Conservation (phyloP, 495 filamentous ascomycete species). For the Penicillium cataractarum region DNA sequence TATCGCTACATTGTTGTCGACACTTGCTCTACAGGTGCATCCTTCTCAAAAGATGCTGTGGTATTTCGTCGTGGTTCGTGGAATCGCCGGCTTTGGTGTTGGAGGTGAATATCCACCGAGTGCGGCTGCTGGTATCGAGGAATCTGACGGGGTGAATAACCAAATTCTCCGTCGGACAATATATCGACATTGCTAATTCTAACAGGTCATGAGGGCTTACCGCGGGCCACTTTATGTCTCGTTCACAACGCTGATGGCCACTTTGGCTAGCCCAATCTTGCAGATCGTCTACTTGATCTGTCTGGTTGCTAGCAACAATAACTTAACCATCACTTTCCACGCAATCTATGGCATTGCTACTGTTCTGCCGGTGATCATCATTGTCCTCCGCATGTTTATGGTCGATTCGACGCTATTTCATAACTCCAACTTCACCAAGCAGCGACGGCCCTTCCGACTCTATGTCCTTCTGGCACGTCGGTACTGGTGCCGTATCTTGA, state of each 20-base stretch:
- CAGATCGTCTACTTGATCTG: conserved; percentile 41
- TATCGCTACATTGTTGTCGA: conserved; percentile 39
- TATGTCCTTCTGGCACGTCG: conserved; percentile 33
- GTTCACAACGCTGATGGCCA: conserved; percentile 44
- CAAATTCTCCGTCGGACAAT: neutral
- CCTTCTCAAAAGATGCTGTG: conserved; percentile 40
- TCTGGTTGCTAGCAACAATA: conserved; percentile 38
- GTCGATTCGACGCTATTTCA: conserved; percentile 39
- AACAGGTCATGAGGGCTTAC: conserved; percentile 29
- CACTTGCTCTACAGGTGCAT: conserved; percentile 37
- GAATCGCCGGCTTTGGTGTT: conserved; percentile 39
- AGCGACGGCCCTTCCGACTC: conserved; percentile 23
- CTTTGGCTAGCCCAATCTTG: conserved; percentile 34
- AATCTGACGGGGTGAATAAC: conserved; percentile 33
- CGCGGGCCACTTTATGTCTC: conserved; percentile 40
- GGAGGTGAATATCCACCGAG: conserved; percentile 43
- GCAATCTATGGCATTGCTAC: conserved; percentile 39
- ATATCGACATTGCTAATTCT: neutral
- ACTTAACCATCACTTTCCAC: conserved; percentile 37
- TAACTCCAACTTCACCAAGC: conserved; percentile 32
- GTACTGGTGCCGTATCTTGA: conserved; percentile 35
- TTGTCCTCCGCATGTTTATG: conserved; percentile 38
- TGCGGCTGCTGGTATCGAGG: conserved; percentile 39
- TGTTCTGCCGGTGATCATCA: conserved; percentile 34
- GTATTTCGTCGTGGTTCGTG: conserved; percentile 40